Evolutionary conservation across 306 rosid genomes (phyloP).

Genomic region (Vachellia pachyceras): DNA sequence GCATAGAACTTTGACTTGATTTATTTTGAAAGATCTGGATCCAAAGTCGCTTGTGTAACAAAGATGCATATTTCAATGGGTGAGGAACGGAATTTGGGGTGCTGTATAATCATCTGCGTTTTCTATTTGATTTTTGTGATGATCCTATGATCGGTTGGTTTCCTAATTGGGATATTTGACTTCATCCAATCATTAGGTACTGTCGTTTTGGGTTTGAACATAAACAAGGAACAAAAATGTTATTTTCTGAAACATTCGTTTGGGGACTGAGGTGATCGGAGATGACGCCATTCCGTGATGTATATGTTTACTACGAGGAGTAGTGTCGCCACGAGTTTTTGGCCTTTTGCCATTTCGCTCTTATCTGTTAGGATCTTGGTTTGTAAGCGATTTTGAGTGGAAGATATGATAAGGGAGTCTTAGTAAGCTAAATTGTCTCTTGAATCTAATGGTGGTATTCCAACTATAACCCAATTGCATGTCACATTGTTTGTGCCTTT

Average conservation of each 20-base stretch:
- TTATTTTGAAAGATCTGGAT: slow-evolving; percentile 53
- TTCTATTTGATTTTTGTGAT: slow-evolving; percentile 5
- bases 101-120: background rate
- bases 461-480: slow-evolving; percentile 29
- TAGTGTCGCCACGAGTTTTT: slow-evolving; percentile 33
- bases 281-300: slow-evolving; percentile 23
- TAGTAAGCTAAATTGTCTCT: slow-evolving; percentile 16
- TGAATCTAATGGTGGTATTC: slow-evolving; percentile 18
- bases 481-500: slow-evolving; percentile 27
- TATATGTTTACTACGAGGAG: slow-evolving; percentile 32
- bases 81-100: background rate
- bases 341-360: slow-evolving; percentile 34
- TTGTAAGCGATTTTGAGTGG: slow-evolving; percentile 7
- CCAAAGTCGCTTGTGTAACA: slow-evolving; percentile 36
- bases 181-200: slow-evolving; percentile 26
- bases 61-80: slow-evolving; percentile 25
- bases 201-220: slow-evolving; percentile 17
- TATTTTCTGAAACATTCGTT: slow-evolving; percentile 38
- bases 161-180: slow-evolving; percentile 39
- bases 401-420: slow-evolving; percentile 7
- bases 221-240: background rate
- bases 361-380: slow-evolving; percentile 25
- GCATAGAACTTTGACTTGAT: slow-evolving; percentile 4
- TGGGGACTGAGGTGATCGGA: slow-evolving; percentile 28
- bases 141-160: slow-evolving; percentile 44